Base-by-base conservation (phyloP, 73 alveolate genomes). In the Paramecium caudatum region DNA sequence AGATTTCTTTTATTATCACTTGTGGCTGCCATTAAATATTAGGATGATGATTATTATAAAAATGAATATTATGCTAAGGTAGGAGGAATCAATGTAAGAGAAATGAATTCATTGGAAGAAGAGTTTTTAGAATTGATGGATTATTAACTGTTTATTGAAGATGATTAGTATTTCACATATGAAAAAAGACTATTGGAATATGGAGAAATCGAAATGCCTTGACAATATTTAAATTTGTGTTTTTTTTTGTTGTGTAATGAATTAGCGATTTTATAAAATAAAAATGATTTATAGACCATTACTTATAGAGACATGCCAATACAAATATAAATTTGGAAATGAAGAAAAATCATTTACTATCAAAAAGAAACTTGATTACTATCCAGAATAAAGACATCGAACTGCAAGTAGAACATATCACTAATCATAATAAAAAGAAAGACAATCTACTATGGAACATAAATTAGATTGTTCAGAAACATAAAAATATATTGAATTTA, bases 1-100 rank as follows among this genome's bases (percentile, higher is more conserved):
- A 94, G 97, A 90, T 90, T 95, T 21, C 82, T 94, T 47, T 91
- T 95, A 33, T 95, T 97, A 45, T 47, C 98, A 19, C 47, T 94
- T 55, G 88, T 94, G 16, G 93, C 82, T 10, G 94, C 97, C 33
- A 92, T 94, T 36, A 95, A 95, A 94, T 93, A 74, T 62, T 39
- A 87, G 80, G 97, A 93, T 61, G 99, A 95, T 48, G 91, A 91
- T 49, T 82, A 61, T 91, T 93, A 81, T 47, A 85, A 91, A 48
- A 86, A 93, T 43, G 70, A 80, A 27, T 95, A 37, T 84, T 95
- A 95, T 90, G 96, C 97, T 10, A 93, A 91, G 82, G 83, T 96
- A 10, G 98, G 97, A 21, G 99, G 99, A 2, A 62, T 96, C 15
- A 45, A 90, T 21, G 78, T 47, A 47, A 50, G 65, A 45, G 99